phyloP scores from a whole-genome alignment of 2,329 filamentous ascomycete genomes.

The Colletotrichum spinosum region DNA sequence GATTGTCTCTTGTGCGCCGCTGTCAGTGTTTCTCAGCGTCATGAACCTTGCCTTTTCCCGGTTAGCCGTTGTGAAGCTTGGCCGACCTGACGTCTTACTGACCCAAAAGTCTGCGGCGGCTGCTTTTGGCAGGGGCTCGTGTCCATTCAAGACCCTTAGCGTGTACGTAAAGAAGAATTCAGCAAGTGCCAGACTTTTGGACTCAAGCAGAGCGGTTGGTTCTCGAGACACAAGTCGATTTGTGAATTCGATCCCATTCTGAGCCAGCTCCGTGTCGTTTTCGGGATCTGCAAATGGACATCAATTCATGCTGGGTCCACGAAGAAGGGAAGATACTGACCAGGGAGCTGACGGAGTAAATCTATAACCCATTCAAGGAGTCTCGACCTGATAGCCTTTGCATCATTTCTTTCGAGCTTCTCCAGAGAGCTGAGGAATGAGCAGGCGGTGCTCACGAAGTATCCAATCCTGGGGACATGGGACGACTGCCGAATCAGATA shows the following conservation, averaged over 20 bases:
- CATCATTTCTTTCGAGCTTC: constrained; percentile 55
- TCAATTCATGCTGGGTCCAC: constrained; percentile 29
- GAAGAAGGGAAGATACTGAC: constrained; percentile 50
- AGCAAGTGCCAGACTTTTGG: constrained; percentile 66
- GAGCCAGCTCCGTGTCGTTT: constrained; percentile 77
- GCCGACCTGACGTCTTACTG: too few species aligned
- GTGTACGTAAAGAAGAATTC: constrained; percentile 79
- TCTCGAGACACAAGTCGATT: constrained; percentile 72
- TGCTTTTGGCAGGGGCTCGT: constrained; percentile 80
- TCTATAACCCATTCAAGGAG: constrained; percentile 72
- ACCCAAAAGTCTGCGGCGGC: constrained; percentile 83
- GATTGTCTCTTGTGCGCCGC: constrained; percentile 56
- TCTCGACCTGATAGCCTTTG: constrained; percentile 60
- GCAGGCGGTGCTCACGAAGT: constrained; percentile 77
- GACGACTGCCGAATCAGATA: constrained; percentile 71
- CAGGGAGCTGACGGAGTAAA: constrained; percentile 71
- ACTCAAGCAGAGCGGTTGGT: constrained; percentile 69
- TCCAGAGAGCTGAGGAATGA: constrained; percentile 74
- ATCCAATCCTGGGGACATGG: constrained; percentile 74
- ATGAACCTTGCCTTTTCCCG: constrained; percentile 63
- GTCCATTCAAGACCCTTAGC: constrained; percentile 75
- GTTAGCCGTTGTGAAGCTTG: too few species aligned
- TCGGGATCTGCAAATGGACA: constrained; percentile 58
- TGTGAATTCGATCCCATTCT: constrained; percentile 79
- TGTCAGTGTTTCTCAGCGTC: constrained; percentile 56